Base-by-base conservation (phyloP, 2,329 filamentous ascomycete genomes). In the Pyricularia grisea region DNA sequence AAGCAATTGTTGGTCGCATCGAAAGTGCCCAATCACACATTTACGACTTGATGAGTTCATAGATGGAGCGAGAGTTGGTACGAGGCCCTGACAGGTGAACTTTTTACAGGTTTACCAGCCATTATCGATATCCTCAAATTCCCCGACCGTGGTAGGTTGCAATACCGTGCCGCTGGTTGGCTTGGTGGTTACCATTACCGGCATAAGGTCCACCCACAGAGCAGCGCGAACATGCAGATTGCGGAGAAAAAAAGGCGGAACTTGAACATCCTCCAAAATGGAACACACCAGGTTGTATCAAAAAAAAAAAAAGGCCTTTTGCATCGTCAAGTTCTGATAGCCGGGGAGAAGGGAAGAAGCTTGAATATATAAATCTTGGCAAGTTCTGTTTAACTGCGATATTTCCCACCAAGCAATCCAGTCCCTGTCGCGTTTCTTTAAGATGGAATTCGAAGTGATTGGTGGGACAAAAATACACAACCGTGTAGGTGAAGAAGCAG, bases 351-450 rank as follows among this genome's bases (percentile, higher is more conserved):
- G 9, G 25, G 30, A 66, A 36, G 17, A 23, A 66, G 25, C 25
- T 66, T 25, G 25, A 36, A n/a, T 61, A 12, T 61, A 27, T 2
- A 5, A 27, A 25, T 10, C 65, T 67, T 67, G 65, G 65, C 36
- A 27, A 14, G 17, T 7, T 30, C n/a, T 42, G 23, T 9, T 36
- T 6, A 10, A n/a, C 17, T 50, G 33, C 36, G 27, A 11, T 12
- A 28, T 61, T 28, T 67, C 65, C 65, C 65, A 67, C 65, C 36
- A 67, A 31, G 36, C 23, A 58, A 50, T 67, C 65, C 27, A 1
- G 4, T 4, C 2, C 14, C 65, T 25, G 25, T 50, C 23, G 65
- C n/a, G 5, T 14, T 7, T 5, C 4, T 14, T 67, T 7, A 3
- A 5, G 27, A 14, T 28, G 27, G 27, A 17, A 25, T 30, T 36